Evolutionary conservation across 176 grass and related monocot species (phyloP).

Genomic region (Bothriochloa decipiens): DNA sequence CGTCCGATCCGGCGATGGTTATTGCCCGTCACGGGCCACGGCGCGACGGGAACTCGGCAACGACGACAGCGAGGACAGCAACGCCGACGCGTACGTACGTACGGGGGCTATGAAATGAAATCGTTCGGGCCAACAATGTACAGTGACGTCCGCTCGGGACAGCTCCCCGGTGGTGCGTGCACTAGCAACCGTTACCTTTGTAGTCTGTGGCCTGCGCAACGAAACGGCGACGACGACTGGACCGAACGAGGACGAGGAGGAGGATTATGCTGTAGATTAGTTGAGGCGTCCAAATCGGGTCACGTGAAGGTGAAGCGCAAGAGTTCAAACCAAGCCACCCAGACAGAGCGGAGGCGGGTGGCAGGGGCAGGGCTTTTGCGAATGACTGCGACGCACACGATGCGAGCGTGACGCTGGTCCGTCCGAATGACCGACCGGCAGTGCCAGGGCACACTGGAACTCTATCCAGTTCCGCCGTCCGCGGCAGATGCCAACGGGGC

Average conservation of each 20-base stretch:
- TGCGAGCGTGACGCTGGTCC: not conserved
- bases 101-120: not conserved
- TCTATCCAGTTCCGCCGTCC: not conserved
- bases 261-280: not conserved
- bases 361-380: not conserved
- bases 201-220: too few relatives aligned
- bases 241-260: not conserved
- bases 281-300: slow-evolving; percentile 43
- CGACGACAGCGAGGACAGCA: not conserved
- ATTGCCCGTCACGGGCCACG: slow-evolving; percentile 6
- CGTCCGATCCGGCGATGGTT: not conserved
- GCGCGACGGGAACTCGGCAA: not conserved
- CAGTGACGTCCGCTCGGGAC: too few relatives aligned
- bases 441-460: not conserved
- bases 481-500: not conserved
- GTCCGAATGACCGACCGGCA: not conserved
- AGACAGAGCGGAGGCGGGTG: not conserved
- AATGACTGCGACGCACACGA: not conserved
- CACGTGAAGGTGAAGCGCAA: slow-evolving; percentile 50
- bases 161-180: too few relatives aligned
- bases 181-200: too few relatives aligned
- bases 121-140: too few relatives aligned
- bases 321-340: not conserved
- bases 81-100: not conserved
- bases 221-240: not conserved